phyloP scores from a whole-genome alignment of 2,329 filamentous ascomycete genomes.

The Botrytis fragariae region DNA sequence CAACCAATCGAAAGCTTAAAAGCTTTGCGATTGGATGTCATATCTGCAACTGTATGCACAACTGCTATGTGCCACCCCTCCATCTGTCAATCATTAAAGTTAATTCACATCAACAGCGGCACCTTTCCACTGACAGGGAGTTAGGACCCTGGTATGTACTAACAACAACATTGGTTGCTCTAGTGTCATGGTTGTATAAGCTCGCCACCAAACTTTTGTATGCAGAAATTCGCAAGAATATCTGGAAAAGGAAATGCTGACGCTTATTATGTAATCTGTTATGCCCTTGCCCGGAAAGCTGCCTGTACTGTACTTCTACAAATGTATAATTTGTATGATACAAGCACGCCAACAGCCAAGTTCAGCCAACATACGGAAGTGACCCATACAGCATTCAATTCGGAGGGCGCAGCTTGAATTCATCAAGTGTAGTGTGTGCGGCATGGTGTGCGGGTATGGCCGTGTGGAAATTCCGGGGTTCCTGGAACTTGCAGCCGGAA shows the following conservation, averaged over 20 bases:
- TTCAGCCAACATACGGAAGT: neutral
- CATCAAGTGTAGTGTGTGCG: neutral
- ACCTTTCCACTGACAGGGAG: neutral
- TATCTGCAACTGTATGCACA: neutral
- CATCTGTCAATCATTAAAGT: slow-evolving; percentile 7
- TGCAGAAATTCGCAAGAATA: slow-evolving; percentile 18
- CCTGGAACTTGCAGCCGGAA: slow-evolving; percentile 19
- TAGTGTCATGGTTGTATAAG: neutral
- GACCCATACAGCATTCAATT: neutral
- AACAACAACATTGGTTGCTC: neutral
- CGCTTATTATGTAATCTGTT: slow-evolving; percentile 17
- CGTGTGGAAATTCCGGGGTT: slow-evolving; percentile 22
- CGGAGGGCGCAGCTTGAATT: neutral
- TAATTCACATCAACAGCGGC: neutral
- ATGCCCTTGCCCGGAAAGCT: slow-evolving; percentile 13
- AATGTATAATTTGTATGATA: neutral
- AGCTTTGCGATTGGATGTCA: slow-evolving; percentile 9
- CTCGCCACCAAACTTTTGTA: neutral
- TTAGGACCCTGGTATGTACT: neutral
- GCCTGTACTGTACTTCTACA: neutral
- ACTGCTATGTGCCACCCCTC: neutral
- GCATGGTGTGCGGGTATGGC: slow-evolving; percentile 17
- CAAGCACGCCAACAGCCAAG: slow-evolving; percentile 1
- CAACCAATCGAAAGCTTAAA: neutral
- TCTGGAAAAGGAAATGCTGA: slow-evolving; percentile 19